Conservation (phyloP, 805 yeast species). For the Wickerhamiella brachini region DNA sequence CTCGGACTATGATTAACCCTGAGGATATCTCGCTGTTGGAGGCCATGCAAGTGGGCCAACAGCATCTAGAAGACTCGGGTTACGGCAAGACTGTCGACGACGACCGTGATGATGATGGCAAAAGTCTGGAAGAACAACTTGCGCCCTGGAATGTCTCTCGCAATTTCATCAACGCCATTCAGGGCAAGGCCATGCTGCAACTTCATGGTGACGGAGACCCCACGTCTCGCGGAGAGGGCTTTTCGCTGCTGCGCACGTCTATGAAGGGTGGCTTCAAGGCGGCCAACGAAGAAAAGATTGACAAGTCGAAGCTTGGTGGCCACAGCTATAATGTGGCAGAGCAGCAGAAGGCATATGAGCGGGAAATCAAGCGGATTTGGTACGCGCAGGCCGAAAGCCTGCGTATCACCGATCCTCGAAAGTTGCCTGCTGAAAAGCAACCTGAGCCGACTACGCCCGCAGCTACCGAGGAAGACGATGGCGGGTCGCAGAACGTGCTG, state of each 20-base stretch:
- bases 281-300: conserved; percentile 27
- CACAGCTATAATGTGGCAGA: conserved; percentile 69
- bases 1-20: conserved; percentile 74
- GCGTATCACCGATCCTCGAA: conserved; percentile 28
- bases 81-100: conserved; percentile 32
- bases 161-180: conserved; percentile 85
- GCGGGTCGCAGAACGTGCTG: conserved; percentile 27
- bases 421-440: conserved; percentile 17
- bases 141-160: conserved; percentile 92
- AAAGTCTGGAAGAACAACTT: conserved; percentile 63
- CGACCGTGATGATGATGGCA: conserved; percentile 29
- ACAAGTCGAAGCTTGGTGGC: conserved; percentile 37
- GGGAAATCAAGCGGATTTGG: conserved; percentile 83
- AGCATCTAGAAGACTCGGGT: conserved; percentile 67
- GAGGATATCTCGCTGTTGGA: conserved; percentile 82
- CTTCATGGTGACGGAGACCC: conserved; percentile 93
- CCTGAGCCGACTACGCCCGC: background rate
- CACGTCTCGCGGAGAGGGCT: conserved; percentile 78
- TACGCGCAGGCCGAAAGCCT: conserved; percentile 60
- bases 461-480: conserved; percentile 28
- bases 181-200: conserved; percentile 93
- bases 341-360: conserved; percentile 86
- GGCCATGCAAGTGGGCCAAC: conserved; percentile 90
- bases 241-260: conserved; percentile 76
- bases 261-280: conserved; percentile 84